Conservation (phyloP, 495 filamentous ascomycete genomes). For the Aspergillus sparsus region DNA sequence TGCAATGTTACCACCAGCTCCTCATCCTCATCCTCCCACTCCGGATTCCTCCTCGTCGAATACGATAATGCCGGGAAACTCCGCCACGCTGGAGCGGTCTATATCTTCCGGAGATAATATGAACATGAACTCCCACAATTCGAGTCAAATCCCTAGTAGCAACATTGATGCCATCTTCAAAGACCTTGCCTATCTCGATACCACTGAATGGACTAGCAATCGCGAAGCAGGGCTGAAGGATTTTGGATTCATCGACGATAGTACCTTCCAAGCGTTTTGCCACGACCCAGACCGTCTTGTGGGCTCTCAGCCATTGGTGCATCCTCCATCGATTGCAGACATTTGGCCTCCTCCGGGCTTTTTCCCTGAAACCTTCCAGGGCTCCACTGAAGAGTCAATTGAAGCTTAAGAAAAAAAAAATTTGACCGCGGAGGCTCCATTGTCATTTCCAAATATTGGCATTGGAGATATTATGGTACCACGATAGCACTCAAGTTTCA, state of each 20-base stretch:
- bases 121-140: conserved; percentile 16
- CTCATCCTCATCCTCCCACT: conserved; percentile 34
- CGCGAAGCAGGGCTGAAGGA: conserved; percentile 58
- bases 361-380: conserved; percentile 49
- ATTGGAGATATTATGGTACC: not conserved
- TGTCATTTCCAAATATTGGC: too few species aligned
- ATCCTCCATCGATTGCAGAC: conserved; percentile 48
- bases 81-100: conserved; percentile 23
- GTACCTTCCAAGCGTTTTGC: conserved; percentile 55
- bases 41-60: conserved; percentile 37
- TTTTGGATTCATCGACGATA: conserved; percentile 59
- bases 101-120: conserved; percentile 24
- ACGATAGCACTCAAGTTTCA: not conserved
- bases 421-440: not conserved
- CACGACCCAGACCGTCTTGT: conserved; percentile 54
- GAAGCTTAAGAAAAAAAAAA: conserved; percentile 24
- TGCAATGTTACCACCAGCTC: conserved; percentile 26
- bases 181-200: conserved; percentile 63
- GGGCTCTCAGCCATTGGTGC: conserved; percentile 42
- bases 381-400: conserved; percentile 31
- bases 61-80: conserved; percentile 21
- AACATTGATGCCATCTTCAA: conserved; percentile 62
- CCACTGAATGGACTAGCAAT: conserved; percentile 55
- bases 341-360: conserved; percentile 53
- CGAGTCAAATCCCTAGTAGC: conserved; percentile 16